phyloP scores from a whole-genome alignment of 805 yeast genomes.

The Brettanomyces anomalus region DNA sequence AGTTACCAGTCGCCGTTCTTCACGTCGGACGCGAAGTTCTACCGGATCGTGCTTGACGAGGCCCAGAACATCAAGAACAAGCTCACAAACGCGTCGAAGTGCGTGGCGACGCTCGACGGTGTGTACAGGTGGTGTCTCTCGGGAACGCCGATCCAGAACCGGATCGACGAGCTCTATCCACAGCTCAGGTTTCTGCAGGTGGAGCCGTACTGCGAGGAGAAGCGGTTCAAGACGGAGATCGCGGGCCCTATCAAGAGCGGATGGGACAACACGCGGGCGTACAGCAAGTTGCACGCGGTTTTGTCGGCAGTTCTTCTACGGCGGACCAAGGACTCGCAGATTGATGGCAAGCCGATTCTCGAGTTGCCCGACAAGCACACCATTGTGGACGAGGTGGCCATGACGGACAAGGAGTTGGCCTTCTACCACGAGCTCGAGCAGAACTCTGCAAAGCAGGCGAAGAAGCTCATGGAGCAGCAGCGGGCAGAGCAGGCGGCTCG shows the following conservation, averaged over 20 bases:
- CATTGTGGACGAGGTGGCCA: conserved; percentile 33
- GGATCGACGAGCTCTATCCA: conserved; percentile 45
- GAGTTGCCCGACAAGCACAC: conserved; percentile 58
- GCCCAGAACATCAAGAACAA: conserved; percentile 49
- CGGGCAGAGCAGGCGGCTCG: conserved; percentile 1
- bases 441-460: conserved; percentile 44
- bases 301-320: conserved; percentile 68
- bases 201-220: conserved; percentile 58
- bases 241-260: conserved; percentile 42
- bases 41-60: conserved; percentile 44
- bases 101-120: conserved; percentile 32
- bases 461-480: conserved; percentile 28
- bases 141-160: conserved; percentile 55
- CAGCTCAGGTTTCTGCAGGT: conserved; percentile 41
- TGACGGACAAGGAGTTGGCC: conserved; percentile 46
- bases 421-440: conserved; percentile 53
- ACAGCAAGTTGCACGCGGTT: conserved; percentile 56
- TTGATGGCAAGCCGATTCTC: conserved; percentile 75
- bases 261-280: conserved; percentile 26
- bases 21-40: conserved; percentile 39
- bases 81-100: conserved; percentile 36
- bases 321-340: conserved; percentile 58
- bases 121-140: conserved; percentile 41
- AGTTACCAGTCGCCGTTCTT: conserved; percentile 60
- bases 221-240: conserved; percentile 46